Evolutionary conservation across 257 asterid genomes (phyloP).

Genomic region (Solanum paucissectum): DNA sequence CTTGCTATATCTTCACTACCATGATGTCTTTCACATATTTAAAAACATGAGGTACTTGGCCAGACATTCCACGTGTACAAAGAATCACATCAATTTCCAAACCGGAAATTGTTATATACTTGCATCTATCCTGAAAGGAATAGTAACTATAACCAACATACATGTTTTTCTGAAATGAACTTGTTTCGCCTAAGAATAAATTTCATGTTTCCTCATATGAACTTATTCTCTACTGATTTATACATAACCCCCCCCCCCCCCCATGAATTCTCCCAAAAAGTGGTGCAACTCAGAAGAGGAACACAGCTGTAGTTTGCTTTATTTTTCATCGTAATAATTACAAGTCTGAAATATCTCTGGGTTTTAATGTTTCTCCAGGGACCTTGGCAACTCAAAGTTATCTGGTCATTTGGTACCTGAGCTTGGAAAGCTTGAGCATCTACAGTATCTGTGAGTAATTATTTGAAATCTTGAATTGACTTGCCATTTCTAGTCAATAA

Average conservation of each 20-base stretch:
- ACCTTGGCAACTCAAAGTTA: slow-evolving; percentile 69
- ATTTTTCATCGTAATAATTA: background rate
- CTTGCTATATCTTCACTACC: background rate
- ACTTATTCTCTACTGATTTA: background rate
- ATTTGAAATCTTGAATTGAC: background rate
- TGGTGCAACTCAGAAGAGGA: background rate
- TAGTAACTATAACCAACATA: background rate
- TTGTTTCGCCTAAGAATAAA: background rate
- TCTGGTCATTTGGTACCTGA: slow-evolving; percentile 66
- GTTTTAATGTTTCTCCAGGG: slow-evolving; percentile 25
- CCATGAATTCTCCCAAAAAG: background rate
- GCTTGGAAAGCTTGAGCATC: slow-evolving; percentile 64
- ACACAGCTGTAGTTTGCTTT: background rate
- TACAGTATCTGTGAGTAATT: slow-evolving; percentile 61
- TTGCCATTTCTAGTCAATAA: background rate
- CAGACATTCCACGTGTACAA: background rate
- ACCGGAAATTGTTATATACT: background rate
- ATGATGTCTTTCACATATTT: background rate
- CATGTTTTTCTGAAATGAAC: background rate
- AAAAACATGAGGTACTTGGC: background rate
- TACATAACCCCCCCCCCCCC: background rate
- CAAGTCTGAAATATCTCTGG: slow-evolving; percentile 1
- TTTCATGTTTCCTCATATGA: background rate
- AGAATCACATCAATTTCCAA: background rate
- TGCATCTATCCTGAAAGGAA: background rate